These are phyloP conservation scores for Pyrenophora graminea DNA, from an alignment of 2,329 filamentous ascomycete genomes.

Conservation along the genomic window DNA sequence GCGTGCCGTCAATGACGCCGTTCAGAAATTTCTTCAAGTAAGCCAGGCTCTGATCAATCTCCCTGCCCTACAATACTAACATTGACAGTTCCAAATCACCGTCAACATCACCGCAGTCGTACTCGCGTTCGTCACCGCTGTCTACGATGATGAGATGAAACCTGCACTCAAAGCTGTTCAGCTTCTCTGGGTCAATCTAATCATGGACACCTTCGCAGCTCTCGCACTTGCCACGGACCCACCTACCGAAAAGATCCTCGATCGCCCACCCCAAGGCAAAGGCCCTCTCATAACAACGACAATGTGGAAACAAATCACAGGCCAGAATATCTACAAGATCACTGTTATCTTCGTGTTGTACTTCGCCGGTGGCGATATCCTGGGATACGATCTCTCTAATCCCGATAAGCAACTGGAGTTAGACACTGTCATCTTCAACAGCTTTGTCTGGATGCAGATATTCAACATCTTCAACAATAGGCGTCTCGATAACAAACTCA, in stretches of 20 bases:
- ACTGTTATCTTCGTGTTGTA: slow-evolving; percentile 63
- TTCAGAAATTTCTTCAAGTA: slow-evolving; percentile 86
- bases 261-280: slow-evolving; percentile 80
- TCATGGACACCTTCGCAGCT: slow-evolving; percentile 92
- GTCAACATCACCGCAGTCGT: slow-evolving; percentile 98
- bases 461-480: slow-evolving; percentile 72
- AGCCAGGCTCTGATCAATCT: slow-evolving; percentile 38
- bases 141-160: slow-evolving; percentile 78
- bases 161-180: slow-evolving; percentile 95
- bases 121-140: slow-evolving; percentile 96
- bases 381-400: slow-evolving; percentile 55
- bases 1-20: slow-evolving; percentile 97
- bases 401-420: slow-evolving; percentile 49
- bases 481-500: slow-evolving; percentile 65
- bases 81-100: slow-evolving; percentile 76
- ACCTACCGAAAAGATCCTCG: slow-evolving; percentile 93
- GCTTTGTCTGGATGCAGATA: slow-evolving; percentile 74
- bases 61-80: slow-evolving; percentile 6
- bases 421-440: slow-evolving; percentile 70
- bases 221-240: slow-evolving; percentile 97
- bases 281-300: slow-evolving; percentile 70
- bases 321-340: slow-evolving; percentile 65
- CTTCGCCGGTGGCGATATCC: slow-evolving; percentile 62
- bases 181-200: slow-evolving; percentile 95
- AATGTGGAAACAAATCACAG: slow-evolving; percentile 70